Percentiles rank a stretch among this genome's conserved stretches.
Conservation (phyloP, 805 yeast genomes). For the Scheffersomyces ergatensis region DNA sequence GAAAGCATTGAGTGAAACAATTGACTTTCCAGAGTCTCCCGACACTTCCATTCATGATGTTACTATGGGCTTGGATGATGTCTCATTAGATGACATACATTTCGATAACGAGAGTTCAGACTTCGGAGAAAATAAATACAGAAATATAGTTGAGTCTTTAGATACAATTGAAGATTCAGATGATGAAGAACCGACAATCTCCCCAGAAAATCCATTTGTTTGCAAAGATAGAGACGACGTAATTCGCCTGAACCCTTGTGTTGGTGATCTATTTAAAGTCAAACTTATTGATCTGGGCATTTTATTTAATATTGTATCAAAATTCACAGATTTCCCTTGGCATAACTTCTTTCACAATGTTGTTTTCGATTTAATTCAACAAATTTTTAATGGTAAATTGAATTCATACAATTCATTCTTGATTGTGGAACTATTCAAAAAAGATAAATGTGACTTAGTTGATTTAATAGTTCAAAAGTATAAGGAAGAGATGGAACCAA, state of each 20-base stretch:
- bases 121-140: constrained; percentile 17
- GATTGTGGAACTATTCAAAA: constrained; percentile 27
- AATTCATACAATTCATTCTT: constrained; percentile 74
- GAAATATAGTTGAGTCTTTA: constrained; percentile 20
- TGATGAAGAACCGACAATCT: constrained; percentile 43
- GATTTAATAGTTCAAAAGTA: constrained; percentile 23
- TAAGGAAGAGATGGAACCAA: constrained; percentile 41
- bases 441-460: constrained; percentile 20
- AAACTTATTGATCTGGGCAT: constrained; percentile 74
- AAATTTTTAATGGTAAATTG: constrained; percentile 86
- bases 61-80: constrained; percentile 35
- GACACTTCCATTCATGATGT: constrained; percentile 22
- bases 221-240: constrained; percentile 27
- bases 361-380: constrained; percentile 94
- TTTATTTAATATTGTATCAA: constrained; percentile 61
- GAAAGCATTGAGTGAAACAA: constrained; percentile 31
- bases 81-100: constrained; percentile 30
- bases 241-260: constrained; percentile 57
- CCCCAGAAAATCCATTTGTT: constrained; percentile 43
- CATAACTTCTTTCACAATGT: constrained; percentile 96
- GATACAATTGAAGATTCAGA: constrained; percentile 37
- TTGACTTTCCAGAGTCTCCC: constrained; percentile 23
- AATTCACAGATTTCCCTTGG: constrained; percentile 91
- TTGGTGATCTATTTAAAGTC: constrained; percentile 86
- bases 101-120: constrained; percentile 13